Conservation (phyloP, 805 yeast genomes). For the Yarrowia sp. region DNA sequence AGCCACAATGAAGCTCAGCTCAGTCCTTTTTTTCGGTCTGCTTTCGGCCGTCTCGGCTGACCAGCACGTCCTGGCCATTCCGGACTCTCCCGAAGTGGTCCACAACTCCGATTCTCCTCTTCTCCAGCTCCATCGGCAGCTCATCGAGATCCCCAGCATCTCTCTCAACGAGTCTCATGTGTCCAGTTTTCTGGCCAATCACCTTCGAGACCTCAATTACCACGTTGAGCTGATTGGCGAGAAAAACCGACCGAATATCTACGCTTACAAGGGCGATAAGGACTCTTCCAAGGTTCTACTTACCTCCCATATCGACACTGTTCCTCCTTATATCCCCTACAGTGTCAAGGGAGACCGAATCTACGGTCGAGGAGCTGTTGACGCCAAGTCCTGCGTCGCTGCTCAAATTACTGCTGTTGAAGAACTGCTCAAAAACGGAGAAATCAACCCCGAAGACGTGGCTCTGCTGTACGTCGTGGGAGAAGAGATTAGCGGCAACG, state of each 20-base stretch:
- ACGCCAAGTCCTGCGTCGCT: conserved; percentile 71
- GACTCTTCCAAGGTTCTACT: conserved; percentile 50
- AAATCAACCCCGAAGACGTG: conserved; percentile 56
- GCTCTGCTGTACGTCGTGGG: conserved; percentile 63
- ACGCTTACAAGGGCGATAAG: conserved; percentile 49
- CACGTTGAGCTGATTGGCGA: conserved; percentile 49
- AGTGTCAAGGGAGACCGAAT: conserved; percentile 46
- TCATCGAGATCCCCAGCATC: conserved; percentile 41
- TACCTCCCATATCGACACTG: conserved; percentile 69
- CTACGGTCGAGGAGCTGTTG: conserved; percentile 65
- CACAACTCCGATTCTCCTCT: background rate
- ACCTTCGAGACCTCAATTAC: conserved; percentile 45
- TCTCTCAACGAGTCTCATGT: conserved; percentile 38
- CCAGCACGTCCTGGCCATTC: background rate
- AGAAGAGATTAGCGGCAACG: conserved; percentile 64
- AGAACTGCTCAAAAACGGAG: conserved; percentile 43
- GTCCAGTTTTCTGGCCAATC: conserved; percentile 42
- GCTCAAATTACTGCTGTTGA: conserved; percentile 54
- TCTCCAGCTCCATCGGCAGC: conserved; percentile 37
- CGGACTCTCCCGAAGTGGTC: background rate
- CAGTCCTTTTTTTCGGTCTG: background rate
- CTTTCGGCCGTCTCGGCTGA: background rate
- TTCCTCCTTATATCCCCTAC: conserved; percentile 62
- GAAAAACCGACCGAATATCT: conserved; percentile 48
- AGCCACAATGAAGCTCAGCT: background rate